These are phyloP conservation scores for Diversispora epigaea DNA, from an alignment of 192 early-diverging fungal species.

Conservation along the genomic window DNA sequence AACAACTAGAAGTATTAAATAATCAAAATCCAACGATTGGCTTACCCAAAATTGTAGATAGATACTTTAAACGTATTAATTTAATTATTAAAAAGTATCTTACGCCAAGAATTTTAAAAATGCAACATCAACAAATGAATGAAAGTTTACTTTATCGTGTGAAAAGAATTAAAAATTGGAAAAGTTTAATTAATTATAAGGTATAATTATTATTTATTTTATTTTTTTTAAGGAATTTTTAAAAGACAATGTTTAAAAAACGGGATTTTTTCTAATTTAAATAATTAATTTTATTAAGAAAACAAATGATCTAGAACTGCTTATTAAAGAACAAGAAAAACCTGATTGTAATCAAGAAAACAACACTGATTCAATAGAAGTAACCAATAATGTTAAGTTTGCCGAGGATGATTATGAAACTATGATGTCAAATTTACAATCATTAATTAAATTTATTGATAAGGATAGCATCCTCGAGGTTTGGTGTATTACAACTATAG, in stretches of 20 bases:
- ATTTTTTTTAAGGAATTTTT: neutral
- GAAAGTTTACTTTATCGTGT: neutral
- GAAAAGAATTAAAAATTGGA: neutral
- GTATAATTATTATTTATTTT: too few species aligned
- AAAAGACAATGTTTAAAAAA: neutral
- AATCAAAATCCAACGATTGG: neutral
- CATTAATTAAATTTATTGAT: neutral
- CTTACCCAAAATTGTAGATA: neutral
- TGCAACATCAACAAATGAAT: neutral
- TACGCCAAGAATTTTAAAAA: neutral
- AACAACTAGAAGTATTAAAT: neutral
- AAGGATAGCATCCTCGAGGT: neutral
- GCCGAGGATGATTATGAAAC: neutral
- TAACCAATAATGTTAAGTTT: too few species aligned
- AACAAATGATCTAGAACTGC: too few species aligned
- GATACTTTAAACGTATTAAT: neutral
- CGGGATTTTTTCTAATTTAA: too few species aligned
- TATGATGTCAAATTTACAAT: neutral
- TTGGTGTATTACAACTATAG: neutral
- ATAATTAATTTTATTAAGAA: too few species aligned
- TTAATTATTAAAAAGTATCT: neutral
- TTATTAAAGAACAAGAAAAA: too few species aligned
- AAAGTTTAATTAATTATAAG: neutral
- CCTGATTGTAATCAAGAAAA: too few species aligned
- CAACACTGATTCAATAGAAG: too few species aligned